Evolutionary conservation across 2,329 filamentous ascomycete genomes (phyloP).

Genomic region (Fusarium nisikadoi): DNA sequence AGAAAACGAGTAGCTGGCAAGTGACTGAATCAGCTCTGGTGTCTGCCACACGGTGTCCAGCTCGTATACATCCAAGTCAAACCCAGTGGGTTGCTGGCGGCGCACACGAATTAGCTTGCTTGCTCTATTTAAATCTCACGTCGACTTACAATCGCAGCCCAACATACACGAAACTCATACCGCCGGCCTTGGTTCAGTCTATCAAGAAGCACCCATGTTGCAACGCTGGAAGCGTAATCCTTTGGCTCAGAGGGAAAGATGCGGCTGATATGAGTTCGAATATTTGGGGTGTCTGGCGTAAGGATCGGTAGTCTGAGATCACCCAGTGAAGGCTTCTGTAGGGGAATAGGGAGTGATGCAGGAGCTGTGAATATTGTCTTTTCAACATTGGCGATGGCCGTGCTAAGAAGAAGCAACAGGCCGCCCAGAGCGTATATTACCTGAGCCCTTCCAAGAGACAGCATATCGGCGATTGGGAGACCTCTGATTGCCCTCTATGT

Average conservation of each 20-base stretch:
- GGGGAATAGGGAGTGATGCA: slow-evolving; percentile 62
- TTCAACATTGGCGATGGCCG: slow-evolving; percentile 78
- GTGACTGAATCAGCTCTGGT: slow-evolving; percentile 70
- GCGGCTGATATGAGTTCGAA: slow-evolving; percentile 73
- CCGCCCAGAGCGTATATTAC: slow-evolving; percentile 11
- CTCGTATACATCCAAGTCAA: slow-evolving; percentile 74
- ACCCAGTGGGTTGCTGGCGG: slow-evolving; percentile 83
- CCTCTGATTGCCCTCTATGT: neutral
- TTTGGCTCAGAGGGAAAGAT: slow-evolving; percentile 68
- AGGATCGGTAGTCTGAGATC: slow-evolving; percentile 73
- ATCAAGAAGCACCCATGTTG: slow-evolving; percentile 84
- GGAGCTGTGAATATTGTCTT: slow-evolving; percentile 90
- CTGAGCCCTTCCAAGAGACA: neutral
- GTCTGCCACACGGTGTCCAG: slow-evolving; percentile 70
- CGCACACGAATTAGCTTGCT: slow-evolving; percentile 10
- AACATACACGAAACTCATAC: slow-evolving; percentile 94
- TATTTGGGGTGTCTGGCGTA: slow-evolving; percentile 63
- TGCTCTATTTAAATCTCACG: neutral
- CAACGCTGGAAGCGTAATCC: slow-evolving; percentile 62
- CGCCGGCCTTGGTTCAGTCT: slow-evolving; percentile 75
- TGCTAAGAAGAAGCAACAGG: slow-evolving; percentile 22
- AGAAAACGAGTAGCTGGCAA: slow-evolving; percentile 69
- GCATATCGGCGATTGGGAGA: slow-evolving; percentile 18
- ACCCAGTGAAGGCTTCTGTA: slow-evolving; percentile 53
- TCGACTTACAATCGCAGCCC: slow-evolving; percentile 84